A percentile compares a stretch with the other conserved stretches of the same genome.
These are phyloP conservation scores for Podila epicladia DNA, from an alignment of 192 early-diverging fungal genomes.

Conservation along the genomic window DNA sequence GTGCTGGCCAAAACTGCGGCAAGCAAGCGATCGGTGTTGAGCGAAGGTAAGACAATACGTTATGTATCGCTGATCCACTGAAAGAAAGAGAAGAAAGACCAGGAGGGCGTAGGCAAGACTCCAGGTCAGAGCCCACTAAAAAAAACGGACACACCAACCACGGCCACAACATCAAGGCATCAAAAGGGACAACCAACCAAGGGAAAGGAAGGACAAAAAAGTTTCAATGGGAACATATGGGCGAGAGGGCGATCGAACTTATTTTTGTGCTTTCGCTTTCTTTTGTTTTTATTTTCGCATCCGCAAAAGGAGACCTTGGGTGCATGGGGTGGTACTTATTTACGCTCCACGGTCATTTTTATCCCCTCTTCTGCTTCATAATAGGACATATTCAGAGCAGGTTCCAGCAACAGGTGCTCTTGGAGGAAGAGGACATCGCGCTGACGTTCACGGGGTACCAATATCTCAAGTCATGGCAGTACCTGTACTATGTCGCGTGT, in stretches of 20 bases:
- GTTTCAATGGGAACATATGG: neutral
- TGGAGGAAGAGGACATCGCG: constrained; percentile 41
- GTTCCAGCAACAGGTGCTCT: constrained; percentile 20
- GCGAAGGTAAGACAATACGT: neutral
- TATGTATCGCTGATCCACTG: neutral
- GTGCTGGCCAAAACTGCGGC: constrained; percentile 11
- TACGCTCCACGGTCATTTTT: neutral
- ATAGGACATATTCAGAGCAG: neutral
- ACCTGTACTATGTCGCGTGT: constrained; percentile 72
- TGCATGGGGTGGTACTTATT: neutral
- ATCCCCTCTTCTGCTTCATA: neutral
- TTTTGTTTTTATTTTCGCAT: too few relatives aligned
- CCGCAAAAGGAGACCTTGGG: too few relatives aligned
- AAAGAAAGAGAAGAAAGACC: neutral
- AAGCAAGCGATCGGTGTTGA: neutral
- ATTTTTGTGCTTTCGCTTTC: too few relatives aligned
- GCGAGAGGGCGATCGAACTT: too few relatives aligned
- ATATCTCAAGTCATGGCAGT: constrained; percentile 54
- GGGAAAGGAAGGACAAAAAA: constrained; percentile 1
- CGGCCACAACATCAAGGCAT: too few relatives aligned
- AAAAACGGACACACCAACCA: too few relatives aligned
- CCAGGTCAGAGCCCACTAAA: too few relatives aligned
- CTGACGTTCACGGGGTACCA: constrained; percentile 66
- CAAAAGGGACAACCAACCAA: neutral
- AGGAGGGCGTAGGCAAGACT: neutral